Evolutionary conservation across 2,329 filamentous ascomycete species (phyloP), one percentile per base, ranked within the genome.

Genomic region (Alternaria postmessia): DNA sequence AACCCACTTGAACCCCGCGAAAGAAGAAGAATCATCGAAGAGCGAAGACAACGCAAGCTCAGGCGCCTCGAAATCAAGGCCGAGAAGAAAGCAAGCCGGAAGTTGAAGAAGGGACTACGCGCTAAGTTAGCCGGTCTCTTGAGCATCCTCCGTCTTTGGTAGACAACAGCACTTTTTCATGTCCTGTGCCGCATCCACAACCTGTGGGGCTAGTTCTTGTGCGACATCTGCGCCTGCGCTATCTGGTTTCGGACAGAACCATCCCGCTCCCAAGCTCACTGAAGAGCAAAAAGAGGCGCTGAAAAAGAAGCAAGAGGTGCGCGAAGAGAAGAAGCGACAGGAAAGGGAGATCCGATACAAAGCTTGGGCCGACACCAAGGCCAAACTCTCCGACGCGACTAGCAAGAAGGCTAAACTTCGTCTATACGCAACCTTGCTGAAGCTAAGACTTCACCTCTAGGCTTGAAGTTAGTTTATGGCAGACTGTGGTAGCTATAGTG

Each of bases 11-110:
- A 47, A 12, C 57, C 58, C 30, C 39, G 9, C 16, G 47, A 52
- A 3, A 44, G 43, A 5, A 28, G 16, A 9, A 47, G n/a, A 14
- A 43, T 36, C 4, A 57, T 60, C 22, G 43, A 57, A 22, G 28
- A 61, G 18, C 41, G 53, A n/a, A 39, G 9, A 47, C 49, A 43
- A 38, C 58, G 36, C n/a, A 53, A 52, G 4, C 34, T 52, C 14
- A 51, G 26, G 12, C 34, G 39, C 8, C 41, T 48, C 3, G 28
- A 36, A 41, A 28, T n/a, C 7, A 52, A 22, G 12, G 41, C 53
- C 0, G 51, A 48, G 28, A 38, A 30, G 26, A 43, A 30, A 11
- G 42, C 47, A 11, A 30, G 22, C 5, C 26, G 22, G 2, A 53
- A 47, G 28, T 12, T 34, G 32, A 53, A 42, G 28, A 42, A 52